Percentiles rank a stretch among this genome's conserved stretches.
These are phyloP conservation scores for Phyllosticta citrichinensis DNA, from an alignment of 2,329 filamentous ascomycete genomes.

Conservation along the genomic window DNA sequence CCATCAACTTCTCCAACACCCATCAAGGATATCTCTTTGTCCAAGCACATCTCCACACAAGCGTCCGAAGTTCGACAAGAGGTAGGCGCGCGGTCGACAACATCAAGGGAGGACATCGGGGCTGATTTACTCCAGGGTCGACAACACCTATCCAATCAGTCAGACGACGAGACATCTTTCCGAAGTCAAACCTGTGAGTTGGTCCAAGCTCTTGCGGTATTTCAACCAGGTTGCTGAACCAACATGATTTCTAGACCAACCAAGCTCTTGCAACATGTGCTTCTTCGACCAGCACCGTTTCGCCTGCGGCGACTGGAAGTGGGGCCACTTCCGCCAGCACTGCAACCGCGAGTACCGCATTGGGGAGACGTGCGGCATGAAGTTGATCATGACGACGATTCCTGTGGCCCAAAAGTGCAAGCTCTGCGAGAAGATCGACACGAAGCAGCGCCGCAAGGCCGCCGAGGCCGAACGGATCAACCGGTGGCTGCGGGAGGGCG, in stretches of 20 bases:
- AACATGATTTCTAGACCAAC: slow-evolving; percentile 5
- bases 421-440: slow-evolving; percentile 80
- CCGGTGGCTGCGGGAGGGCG: slow-evolving; percentile 66
- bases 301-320: slow-evolving; percentile 84
- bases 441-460: slow-evolving; percentile 64
- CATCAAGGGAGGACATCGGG: background rate
- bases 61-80: slow-evolving; percentile 1
- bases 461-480: slow-evolving; percentile 67
- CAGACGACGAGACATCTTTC: slow-evolving; percentile 7
- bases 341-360: slow-evolving; percentile 93
- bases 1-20: slow-evolving; percentile 4
- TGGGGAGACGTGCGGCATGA: slow-evolving; percentile 92
- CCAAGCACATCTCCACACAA: background rate
- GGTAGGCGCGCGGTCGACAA: background rate
- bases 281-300: slow-evolving; percentile 89
- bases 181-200: slow-evolving; percentile 9
- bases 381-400: slow-evolving; percentile 69
- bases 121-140: slow-evolving; percentile 3
- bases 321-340: slow-evolving; percentile 85
- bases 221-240: background rate
- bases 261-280: slow-evolving; percentile 55
- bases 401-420: slow-evolving; percentile 60
- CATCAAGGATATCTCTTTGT: slow-evolving; percentile 1
- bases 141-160: slow-evolving; percentile 9
- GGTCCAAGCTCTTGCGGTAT: slow-evolving; percentile 9